phyloP scores from a whole-genome alignment of 148 eudicot species.

The Rhododendron mucronatum region DNA sequence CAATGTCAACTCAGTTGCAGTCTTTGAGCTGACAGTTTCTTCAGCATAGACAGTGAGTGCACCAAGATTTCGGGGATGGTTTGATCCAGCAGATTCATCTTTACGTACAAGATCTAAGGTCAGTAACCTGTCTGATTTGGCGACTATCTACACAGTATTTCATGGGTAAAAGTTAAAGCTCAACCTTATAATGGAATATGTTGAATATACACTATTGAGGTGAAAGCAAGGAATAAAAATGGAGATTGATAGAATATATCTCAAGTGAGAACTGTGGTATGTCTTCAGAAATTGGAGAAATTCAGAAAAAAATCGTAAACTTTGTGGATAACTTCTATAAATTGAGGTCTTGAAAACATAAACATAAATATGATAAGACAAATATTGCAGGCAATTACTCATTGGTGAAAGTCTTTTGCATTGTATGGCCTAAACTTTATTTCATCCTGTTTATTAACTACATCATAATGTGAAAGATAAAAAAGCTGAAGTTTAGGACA shows the following conservation, averaged over 20 bases:
- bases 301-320: background rate
- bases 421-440: background rate
- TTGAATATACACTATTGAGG: background rate
- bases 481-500: background rate
- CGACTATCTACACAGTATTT: conserved; percentile 56
- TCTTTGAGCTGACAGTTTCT: conserved; percentile 77
- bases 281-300: background rate
- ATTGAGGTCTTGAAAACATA: background rate
- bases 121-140: conserved; percentile 46
- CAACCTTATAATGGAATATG: conserved; percentile 2
- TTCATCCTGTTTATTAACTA: background rate
- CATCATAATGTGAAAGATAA: background rate
- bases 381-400: background rate
- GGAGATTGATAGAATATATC: background rate
- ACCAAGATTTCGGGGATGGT: conserved; percentile 42
- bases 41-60: conserved; percentile 76
- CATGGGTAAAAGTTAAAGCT: conserved; percentile 10
- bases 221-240: background rate
- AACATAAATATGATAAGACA: too few species aligned
- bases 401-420: background rate
- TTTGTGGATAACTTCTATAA: background rate
- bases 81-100: conserved; percentile 40
- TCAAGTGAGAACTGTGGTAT: background rate
- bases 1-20: conserved; percentile 59
- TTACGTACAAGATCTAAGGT: conserved; percentile 55